Base-by-base conservation (phyloP, 805 yeast species). In the Candida boidinii region DNA sequence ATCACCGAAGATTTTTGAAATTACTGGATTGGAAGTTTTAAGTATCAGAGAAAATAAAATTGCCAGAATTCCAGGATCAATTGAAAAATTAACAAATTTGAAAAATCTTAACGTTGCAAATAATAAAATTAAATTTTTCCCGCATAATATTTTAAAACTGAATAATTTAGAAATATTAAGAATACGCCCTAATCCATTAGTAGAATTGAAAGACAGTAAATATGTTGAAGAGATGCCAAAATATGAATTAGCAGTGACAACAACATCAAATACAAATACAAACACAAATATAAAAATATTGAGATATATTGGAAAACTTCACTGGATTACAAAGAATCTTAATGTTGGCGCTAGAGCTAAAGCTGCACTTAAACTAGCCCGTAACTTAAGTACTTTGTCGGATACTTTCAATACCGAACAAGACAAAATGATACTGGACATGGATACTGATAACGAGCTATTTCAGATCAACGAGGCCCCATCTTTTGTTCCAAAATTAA, bases 151-250 rank as follows among this genome's bases (percentile, higher is more conserved):
- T 6, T 49, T 76, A n/a, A 54, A 63, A 4, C 51, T 76, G 11
- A 54, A 62, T 1, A 45, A 54, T 3, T 46, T 76, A 21, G 51
- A 55, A 14, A 62, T 64, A 2, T 53, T 76, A n/a, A 54, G 70
- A 11, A 68, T 78, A 0, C 68, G 79, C 20, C 81, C 81, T 1
- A 76, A 76, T 40, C 70, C 72, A 7, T 57, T 59, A 41, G 39
- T 54, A 46, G 41, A 48, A 37, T 35, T 46, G 30, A 20, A 44
- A 22, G 42, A 40, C 27, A 34, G 39, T 15, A 36, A 26, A 4
- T 30, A 37, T n/a, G 41, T 30, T 12, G 32, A 9, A 19, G 29
- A 27, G 17, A 36, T 50, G 17, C 48, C 56, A 8, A 50, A 36
- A 2, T 58, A 51, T 31, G 65, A 62, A 13, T 17, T 10, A 17